Base-by-base conservation (phyloP, 2,329 filamentous ascomycete genomes). In the Trichoderma atrobrunneum region DNA sequence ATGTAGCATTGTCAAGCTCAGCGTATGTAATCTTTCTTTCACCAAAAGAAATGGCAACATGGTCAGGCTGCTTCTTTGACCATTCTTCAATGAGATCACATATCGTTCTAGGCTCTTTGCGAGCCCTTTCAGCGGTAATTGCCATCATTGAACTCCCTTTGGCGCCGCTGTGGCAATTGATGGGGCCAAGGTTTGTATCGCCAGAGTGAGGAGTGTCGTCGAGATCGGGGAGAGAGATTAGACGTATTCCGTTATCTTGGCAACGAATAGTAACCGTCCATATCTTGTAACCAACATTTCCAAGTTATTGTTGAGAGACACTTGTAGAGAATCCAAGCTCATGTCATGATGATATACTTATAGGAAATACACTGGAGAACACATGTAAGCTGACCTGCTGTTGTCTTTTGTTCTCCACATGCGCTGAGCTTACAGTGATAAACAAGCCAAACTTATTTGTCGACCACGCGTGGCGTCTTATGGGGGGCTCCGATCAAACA, bases 11-110 rank as follows among this genome's bases (percentile, higher is more conserved):
- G 30, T 65, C 43, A 1, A 65, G 63, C 12, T 65, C 63, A 12
- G 63, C 48, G 43, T 65, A 65, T n/a, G 63, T 65, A 8, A 65
- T 51, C 6, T 8, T 36, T 18, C 28, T 16, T 2, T 56, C n/a
- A 12, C 63, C 63, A 54, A 65, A 65, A 2, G 63, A 65, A 21
- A 65, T 12, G 28, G 63, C 63, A 26, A 56, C 18, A 32, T 65
- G 63, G 5, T 65, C 7, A 26, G 63, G 63, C 14, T 65, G 63
- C 12, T 51, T 65, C 63, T 26, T n/a, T 11, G 43, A 30, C 63
- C 63, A 65, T 32, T 54, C 28, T 32, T 65, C 63, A 32, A 65
- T 51, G 30, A 65, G 43, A 34, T 65, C 63, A 12, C 63, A 65
- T 56, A 65, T 32, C 5, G 63, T 65, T 26, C n/a, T 65, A 11